phyloP scores from a whole-genome alignment of 164 flowering plant species.

The Aristolochia californica region DNA sequence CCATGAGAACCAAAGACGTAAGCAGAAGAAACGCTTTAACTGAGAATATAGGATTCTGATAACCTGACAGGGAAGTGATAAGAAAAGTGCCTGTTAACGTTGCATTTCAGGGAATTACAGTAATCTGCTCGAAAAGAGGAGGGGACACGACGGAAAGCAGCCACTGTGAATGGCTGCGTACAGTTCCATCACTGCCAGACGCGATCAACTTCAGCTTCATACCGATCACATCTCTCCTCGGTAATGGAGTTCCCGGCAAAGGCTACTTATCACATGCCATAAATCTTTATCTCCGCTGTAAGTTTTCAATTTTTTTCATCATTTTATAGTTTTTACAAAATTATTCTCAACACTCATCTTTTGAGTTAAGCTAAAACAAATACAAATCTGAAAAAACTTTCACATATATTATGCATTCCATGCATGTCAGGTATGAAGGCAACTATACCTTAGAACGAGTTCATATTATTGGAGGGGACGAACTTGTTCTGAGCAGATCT shows the following conservation, averaged over 20 bases:
- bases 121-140: constrained; percentile 52
- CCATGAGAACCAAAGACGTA: constrained; percentile 55
- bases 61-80: not conserved
- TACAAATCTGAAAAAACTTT: too few species aligned
- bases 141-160: constrained; percentile 36
- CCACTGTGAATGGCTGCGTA: constrained; percentile 76
- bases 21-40: constrained; percentile 5
- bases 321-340: not conserved
- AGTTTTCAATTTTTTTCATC: not conserved
- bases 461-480: not conserved
- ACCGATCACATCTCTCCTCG: constrained; percentile 82
- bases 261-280: constrained; percentile 81
- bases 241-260: constrained; percentile 47
- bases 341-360: too few species aligned
- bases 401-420: too few species aligned
- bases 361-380: too few species aligned
- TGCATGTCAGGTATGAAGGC: too few species aligned
- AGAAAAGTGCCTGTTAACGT: not conserved
- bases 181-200: constrained; percentile 62
- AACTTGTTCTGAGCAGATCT: not conserved
- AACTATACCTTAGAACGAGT: not conserved
- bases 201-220: constrained; percentile 55
- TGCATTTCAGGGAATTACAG: constrained; percentile 35
- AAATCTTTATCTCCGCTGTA: constrained; percentile 64
- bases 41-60: too few species aligned